Conservation (phyloP, 2,329 filamentous ascomycete species). For the Fusarium tanahbumbuense region DNA sequence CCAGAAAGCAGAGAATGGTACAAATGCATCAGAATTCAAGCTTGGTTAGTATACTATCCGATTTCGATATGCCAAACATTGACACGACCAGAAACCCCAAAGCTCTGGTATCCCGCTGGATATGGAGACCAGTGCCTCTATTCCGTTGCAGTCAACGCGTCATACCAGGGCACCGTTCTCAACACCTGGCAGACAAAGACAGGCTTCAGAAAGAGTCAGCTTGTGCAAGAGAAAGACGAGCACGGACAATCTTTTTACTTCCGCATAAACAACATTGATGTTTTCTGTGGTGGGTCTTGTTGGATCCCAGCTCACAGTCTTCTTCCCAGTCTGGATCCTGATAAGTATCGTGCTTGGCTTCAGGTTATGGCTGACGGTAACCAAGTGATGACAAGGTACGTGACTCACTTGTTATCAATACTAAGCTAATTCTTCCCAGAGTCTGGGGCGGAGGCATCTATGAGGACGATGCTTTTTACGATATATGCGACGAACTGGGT, state of each 20-base stretch:
- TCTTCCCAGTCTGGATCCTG: slow-evolving; percentile 62
- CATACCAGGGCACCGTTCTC: background rate
- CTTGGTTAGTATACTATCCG: background rate
- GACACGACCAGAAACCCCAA: background rate
- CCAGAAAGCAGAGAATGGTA: background rate
- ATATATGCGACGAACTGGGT: slow-evolving; percentile 74
- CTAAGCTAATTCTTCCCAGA: background rate
- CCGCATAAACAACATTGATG: slow-evolving; percentile 74
- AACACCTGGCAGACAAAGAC: background rate
- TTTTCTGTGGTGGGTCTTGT: slow-evolving; percentile 80
- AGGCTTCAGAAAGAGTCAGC: slow-evolving; percentile 1
- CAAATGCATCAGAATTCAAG: background rate
- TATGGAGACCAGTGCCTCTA: slow-evolving; percentile 25
- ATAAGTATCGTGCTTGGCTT: slow-evolving; percentile 73
- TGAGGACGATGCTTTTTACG: slow-evolving; percentile 75
- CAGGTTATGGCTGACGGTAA: slow-evolving; percentile 70
- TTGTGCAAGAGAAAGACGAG: slow-evolving; percentile 57
- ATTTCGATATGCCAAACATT: background rate
- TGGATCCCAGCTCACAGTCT: slow-evolving; percentile 86
- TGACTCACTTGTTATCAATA: fast-evolving
- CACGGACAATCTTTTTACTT: slow-evolving; percentile 81
- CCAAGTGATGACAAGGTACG: slow-evolving; percentile 40
- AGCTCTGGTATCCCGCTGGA: slow-evolving; percentile 5
- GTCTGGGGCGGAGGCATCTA: slow-evolving; percentile 56
- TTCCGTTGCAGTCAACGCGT: background rate